Conservation (phyloP, 331 rosid genomes). For the Malus hybrid region DNA sequence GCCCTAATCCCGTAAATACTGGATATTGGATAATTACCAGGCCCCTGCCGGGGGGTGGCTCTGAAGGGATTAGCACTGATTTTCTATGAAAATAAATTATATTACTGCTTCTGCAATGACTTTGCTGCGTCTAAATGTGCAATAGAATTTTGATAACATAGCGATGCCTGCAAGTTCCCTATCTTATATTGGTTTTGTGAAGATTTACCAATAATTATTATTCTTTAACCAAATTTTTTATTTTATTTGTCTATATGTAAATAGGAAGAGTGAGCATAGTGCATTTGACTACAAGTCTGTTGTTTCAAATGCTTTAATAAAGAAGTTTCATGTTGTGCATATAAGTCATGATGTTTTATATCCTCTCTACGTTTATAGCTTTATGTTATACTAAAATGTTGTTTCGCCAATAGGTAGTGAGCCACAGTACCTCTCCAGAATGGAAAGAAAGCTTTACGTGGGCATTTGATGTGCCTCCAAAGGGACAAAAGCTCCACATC, state of each 20-base stretch:
- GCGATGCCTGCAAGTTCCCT: not conserved
- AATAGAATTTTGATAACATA: not conserved
- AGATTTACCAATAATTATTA: not conserved
- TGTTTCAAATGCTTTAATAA: not conserved
- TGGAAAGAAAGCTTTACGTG: conserved; percentile 98
- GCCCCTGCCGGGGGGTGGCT: not conserved
- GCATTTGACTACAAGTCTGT: not conserved
- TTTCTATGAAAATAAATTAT: not conserved
- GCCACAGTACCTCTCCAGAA: conserved; percentile 77
- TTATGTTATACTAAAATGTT: conserved; percentile 1
- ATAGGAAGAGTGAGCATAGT: not conserved
- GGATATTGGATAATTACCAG: not conserved
- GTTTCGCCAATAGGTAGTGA: conserved; percentile 52
- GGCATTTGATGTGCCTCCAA: conserved; percentile 94
- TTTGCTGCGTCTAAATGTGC: not conserved
- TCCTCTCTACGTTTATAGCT: conserved; percentile 9
- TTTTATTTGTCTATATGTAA: not conserved
- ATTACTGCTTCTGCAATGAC: not conserved
- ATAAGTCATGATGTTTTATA: conserved; percentile 8
- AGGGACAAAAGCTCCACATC: conserved; percentile 89
- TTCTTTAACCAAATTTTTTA: no score
- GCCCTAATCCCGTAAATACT: not conserved
- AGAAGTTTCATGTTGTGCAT: conserved; percentile 5
- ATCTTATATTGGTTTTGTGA: not conserved
- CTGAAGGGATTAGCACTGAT: not conserved